phyloP scores from a whole-genome alignment of 371 early-diverging fungal species.

The Rhizopus microsporus region DNA sequence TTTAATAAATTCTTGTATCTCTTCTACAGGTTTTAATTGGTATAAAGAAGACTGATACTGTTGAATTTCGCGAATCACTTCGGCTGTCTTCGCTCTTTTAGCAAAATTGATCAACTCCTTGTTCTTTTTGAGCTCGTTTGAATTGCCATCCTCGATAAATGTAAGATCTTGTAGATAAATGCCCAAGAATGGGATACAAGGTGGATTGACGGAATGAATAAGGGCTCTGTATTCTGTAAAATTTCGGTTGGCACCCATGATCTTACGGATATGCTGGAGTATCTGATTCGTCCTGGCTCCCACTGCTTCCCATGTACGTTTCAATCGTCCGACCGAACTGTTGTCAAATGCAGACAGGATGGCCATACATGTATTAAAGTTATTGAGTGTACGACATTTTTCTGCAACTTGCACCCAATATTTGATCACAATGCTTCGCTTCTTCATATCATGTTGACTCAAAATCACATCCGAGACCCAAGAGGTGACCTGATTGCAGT shows the following conservation, averaged over 20 bases:
- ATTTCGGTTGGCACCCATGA: conserved; percentile 85
- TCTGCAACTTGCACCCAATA: conserved; percentile 87
- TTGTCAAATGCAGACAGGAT: conserved; percentile 89
- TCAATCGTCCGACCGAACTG: conserved; percentile 86
- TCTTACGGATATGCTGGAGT: conserved; percentile 51
- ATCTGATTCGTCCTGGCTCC: conserved; percentile 49
- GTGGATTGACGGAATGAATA: conserved; percentile 86
- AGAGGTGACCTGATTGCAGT: conserved; percentile 72
- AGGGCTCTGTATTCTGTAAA: conserved; percentile 85
- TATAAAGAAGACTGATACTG: conserved; percentile 90
- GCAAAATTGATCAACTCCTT: conserved; percentile 88
- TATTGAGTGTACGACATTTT: conserved; percentile 73
- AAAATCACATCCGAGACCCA: conserved; percentile 89
- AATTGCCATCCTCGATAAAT: conserved; percentile 93
- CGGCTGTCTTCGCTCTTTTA: conserved; percentile 87
- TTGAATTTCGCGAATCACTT: conserved; percentile 90
- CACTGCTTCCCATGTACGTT: conserved; percentile 78
- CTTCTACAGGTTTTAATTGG: conserved; percentile 75
- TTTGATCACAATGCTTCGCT: conserved; percentile 73
- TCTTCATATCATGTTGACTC: conserved; percentile 77
- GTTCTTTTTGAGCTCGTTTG: conserved; percentile 57
- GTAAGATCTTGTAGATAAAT: conserved; percentile 91
- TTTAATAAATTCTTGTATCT: conserved; percentile 80
- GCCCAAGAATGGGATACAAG: conserved; percentile 94
- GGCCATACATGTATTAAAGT: conserved; percentile 91